Percentiles rank a stretch among this genome's conserved stretches.
These are phyloP conservation scores for Annulohypoxylon nitens DNA, from an alignment of 495 filamentous ascomycete species.

Conservation along the genomic window DNA sequence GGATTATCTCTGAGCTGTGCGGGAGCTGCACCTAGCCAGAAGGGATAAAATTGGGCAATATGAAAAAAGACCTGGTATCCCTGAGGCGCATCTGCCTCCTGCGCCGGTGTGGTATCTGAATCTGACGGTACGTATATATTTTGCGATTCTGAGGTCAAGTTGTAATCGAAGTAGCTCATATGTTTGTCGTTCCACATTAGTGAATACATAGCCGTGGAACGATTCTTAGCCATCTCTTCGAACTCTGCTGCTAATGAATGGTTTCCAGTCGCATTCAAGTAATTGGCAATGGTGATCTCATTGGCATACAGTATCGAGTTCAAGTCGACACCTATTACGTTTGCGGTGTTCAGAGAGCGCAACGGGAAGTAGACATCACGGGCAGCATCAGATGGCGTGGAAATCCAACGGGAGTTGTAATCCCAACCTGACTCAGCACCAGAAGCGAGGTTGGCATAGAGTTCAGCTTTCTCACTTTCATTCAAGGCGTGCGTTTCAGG, in stretches of 20 bases:
- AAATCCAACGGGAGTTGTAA: conserved; percentile 58
- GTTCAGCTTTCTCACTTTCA: conserved; percentile 53
- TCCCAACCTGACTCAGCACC: conserved; percentile 67
- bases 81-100: conserved; percentile 51
- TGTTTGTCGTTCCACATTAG: conserved; percentile 64
- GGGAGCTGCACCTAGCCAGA: conserved; percentile 66
- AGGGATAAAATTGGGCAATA: conserved; percentile 62
- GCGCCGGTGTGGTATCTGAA: conserved; percentile 49
- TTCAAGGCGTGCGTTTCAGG: conserved; percentile 57
- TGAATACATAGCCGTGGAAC: conserved; percentile 60
- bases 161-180: conserved; percentile 66
- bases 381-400: conserved; percentile 58
- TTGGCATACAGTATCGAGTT: conserved; percentile 66
- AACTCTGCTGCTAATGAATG: conserved; percentile 50
- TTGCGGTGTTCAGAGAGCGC: conserved; percentile 59
- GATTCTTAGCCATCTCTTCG: conserved; percentile 50
- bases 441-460: conserved; percentile 62
- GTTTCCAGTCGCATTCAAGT: conserved; percentile 54
- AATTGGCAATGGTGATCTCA: conserved; percentile 58
- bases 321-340: conserved; percentile 61
- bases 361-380: conserved; percentile 64
- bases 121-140: conserved; percentile 57
- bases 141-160: conserved; percentile 59
- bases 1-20: conserved; percentile 59
- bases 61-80: conserved; percentile 59